phyloP scores from a whole-genome alignment of 2,329 filamentous ascomycete species.

The Fusarium continuum region DNA sequence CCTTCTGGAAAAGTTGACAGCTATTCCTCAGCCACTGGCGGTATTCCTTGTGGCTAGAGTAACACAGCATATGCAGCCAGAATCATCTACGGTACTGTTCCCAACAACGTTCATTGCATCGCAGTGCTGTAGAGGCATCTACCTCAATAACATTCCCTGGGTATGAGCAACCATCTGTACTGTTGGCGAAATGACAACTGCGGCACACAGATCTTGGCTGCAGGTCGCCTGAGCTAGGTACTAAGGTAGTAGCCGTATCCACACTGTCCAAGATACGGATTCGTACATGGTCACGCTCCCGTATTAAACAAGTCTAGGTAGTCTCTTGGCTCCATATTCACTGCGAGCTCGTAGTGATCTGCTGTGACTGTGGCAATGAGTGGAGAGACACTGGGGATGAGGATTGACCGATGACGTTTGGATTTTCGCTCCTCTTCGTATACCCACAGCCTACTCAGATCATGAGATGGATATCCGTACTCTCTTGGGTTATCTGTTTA shows the following conservation, averaged over 20 bases:
- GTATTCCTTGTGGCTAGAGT: not conserved
- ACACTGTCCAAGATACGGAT: constrained; percentile 21
- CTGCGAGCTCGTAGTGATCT: constrained; percentile 23
- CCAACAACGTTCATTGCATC: not conserved
- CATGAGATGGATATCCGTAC: not conserved
- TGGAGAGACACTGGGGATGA: constrained; percentile 12
- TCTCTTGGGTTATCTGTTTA: no score
- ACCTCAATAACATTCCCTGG: not conserved
- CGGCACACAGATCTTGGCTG: constrained; percentile 15
- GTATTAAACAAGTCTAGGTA: constrained; percentile 20
- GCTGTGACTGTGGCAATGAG: constrained; percentile 10
- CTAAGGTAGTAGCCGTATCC: not conserved
- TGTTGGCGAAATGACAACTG: constrained; percentile 20
- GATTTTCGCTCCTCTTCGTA: not conserved
- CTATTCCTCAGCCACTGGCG: constrained; percentile 9
- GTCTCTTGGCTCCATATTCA: constrained; percentile 2
- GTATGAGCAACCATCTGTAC: not conserved
- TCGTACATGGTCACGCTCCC: constrained; percentile 9
- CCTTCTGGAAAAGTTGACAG: constrained; percentile 4
- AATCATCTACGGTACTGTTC: not conserved
- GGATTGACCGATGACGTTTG: constrained; percentile 26
- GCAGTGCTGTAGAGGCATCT: not conserved
- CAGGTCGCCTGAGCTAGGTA: constrained; percentile 7
- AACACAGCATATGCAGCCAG: not conserved
- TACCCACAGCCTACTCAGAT: constrained; percentile 9